These are phyloP conservation scores for Phytophthora ramorum DNA, from an alignment of 352 stramenopile species.

Conservation along the genomic window DNA sequence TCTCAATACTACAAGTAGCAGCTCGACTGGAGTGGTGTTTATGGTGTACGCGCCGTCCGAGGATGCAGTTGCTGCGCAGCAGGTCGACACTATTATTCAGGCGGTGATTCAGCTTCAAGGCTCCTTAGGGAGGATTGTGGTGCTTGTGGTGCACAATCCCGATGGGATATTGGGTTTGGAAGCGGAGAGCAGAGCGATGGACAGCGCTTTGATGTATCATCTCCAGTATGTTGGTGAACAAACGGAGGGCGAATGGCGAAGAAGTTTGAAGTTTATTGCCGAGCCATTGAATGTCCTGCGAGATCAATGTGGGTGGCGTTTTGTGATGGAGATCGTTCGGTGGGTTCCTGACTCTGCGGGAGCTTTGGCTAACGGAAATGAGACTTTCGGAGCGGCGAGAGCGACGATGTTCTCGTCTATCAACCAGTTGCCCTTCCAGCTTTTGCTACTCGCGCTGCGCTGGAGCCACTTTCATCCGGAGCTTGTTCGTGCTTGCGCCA, in stretches of 20 bases:
- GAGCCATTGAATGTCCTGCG: conserved; percentile 49
- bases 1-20: neutral
- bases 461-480: conserved; percentile 78
- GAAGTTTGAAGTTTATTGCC: conserved; percentile 16
- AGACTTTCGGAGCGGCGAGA: conserved; percentile 8
- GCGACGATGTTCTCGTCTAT: conserved; percentile 44
- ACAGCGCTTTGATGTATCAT: conserved; percentile 13
- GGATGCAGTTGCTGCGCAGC: conserved; percentile 5
- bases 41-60: conserved; percentile 31
- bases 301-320: conserved; percentile 58
- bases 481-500: conserved; percentile 41
- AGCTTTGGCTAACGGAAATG: neutral
- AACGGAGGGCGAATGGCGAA: conserved; percentile 6
- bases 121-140: neutral
- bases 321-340: conserved; percentile 62
- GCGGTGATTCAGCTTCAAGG: neutral
- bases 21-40: conserved; percentile 12
- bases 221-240: neutral
- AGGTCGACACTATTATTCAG: conserved; percentile 13
- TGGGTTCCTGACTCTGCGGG: conserved; percentile 13
- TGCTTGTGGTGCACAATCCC: conserved; percentile 33
- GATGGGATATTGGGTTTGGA: conserved; percentile 20
- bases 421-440: conserved; percentile 70
- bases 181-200: neutral
- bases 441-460: conserved; percentile 66